A percentile compares a stretch with the other conserved stretches of the same genome.
phyloP scores from a whole-genome alignment of 805 yeast species.

The Cyberlindnera petersonii region DNA sequence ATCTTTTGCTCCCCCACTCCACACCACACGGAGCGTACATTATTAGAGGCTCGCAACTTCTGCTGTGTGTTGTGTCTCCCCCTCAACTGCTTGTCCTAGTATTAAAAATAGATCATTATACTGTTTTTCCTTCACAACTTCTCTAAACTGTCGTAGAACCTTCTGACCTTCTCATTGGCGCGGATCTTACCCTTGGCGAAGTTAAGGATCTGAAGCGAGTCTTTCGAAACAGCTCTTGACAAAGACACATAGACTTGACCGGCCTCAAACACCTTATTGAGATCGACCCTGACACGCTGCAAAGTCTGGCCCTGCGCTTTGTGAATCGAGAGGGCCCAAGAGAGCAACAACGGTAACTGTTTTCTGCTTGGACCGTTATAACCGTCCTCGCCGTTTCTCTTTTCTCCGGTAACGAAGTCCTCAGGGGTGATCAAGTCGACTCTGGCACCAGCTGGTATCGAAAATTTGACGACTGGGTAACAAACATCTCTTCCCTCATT shows the following conservation, averaged over 20 bases:
- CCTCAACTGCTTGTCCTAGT: background rate
- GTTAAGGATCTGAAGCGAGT: constrained; percentile 59
- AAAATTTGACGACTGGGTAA: constrained; percentile 47
- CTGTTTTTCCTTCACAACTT: constrained; percentile 1
- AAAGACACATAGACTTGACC: constrained; percentile 85
- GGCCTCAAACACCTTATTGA: constrained; percentile 63
- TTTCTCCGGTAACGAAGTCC: constrained; percentile 30
- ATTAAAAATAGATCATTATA: no score
- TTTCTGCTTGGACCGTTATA: constrained; percentile 33
- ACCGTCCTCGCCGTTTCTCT: constrained; percentile 27
- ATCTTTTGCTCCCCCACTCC: no score
- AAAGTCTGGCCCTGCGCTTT: constrained; percentile 85
- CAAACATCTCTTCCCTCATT: background rate
- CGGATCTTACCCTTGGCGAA: constrained; percentile 55
- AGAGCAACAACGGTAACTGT: constrained; percentile 66
- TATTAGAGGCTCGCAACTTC: no score
- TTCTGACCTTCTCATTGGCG: constrained; percentile 56
- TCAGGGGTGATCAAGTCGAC: constrained; percentile 7
- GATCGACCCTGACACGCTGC: constrained; percentile 63
- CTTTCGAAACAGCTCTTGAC: constrained; percentile 70
- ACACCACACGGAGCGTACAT: no score
- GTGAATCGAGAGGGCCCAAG: constrained; percentile 85
- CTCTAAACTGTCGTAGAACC: constrained; percentile 52
- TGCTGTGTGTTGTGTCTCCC: background rate
- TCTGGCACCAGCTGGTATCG: constrained; percentile 31